Base-by-base conservation (phyloP, 1,284 basidiomycete species). In the Cystobasidium sp. region DNA sequence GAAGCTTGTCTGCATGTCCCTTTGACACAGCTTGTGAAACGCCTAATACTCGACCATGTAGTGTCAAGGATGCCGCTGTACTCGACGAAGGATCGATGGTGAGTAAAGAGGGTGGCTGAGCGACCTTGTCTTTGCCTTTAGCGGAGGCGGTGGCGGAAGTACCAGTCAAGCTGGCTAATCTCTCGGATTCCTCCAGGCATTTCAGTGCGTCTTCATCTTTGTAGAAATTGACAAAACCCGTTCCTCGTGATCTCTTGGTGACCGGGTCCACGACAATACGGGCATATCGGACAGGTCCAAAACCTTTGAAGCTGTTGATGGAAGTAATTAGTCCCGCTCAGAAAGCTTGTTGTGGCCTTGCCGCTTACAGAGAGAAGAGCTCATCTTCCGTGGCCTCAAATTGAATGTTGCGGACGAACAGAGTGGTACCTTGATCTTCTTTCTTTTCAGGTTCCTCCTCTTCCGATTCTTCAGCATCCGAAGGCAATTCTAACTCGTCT, bases 201-300 rank as follows among this genome's bases (percentile, higher is more conserved):
- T 89, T 89, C 79, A 96, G 91, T 4, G 95, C 96, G 76, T 96
- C 91, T 75, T 90, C 91, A 76, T 87, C 88, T 77, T 96, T 94
- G 96, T 96, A 98, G 84, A 97, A 98, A 82, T 94, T 98, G 0
- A 91, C 94, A 81, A 99, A 99, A 0, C 94, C 97, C 0, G 94
- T 97, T 9, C 97, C 97, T 61, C 93, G 87, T 43, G 94, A 93
- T 62, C 94, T 89, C 20, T 90, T 92, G 0, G 91, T 93, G 0
- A 86, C 87, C 18, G 85, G 86, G 80, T 99, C 97, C 83, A 96
- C 86, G 0, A 95, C 92, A 72, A 99, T 92, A 43, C 92, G 89
- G 3, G 93, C 95, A 82, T 99, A 99, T 31, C 94, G 90, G 22
- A 99, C 85, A 2, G 94, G 91, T 0, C 97, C 97, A 80, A 97